Base-by-base conservation (phyloP, 768 basidiomycete species). In the Favolaschia claudopus region DNA sequence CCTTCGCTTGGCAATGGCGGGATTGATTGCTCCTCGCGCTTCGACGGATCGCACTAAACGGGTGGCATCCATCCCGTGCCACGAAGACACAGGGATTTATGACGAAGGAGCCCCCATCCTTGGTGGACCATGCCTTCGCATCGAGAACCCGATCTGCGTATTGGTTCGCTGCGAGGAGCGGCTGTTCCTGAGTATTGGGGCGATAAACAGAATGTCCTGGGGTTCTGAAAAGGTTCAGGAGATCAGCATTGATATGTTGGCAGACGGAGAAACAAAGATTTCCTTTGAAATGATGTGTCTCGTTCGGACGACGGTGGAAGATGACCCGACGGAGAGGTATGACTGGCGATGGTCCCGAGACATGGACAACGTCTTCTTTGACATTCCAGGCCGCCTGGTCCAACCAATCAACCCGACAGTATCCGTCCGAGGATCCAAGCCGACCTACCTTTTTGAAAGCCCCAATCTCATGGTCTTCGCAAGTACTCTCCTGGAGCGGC, bases 81-180 rank as follows among this genome's bases (percentile, higher is more conserved):
- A 53, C 27, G 20, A 24, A n/a, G 39, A 20, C 9, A 17, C 28
- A 9, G 51, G 51, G 14, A 40, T 53, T 25, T 53, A 40, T 12
- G 40, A 34, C 20, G 19, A 25, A 8, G 51, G 43, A 25, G 22
- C 42, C 7, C 39, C 32, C 9, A 47, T 47, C 8, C 43, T 56
- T 2, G 55, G 47, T 32, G 32, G 29, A 14, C 37, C 55, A 14
- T 56, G 45, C 9, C 37, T 56, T 33, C n/a, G 44, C 1, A 47
- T 47, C 25, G 39, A 29, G 24, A 49, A 56, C 29, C 55, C 55
- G 9, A 40, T 56, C 13, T 31, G 36, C 14, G 14, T 45, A 2
- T 17, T 56, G 27, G 36, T 56, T 8, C 38, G 38, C 44, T 56
- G 55, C n/a, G 55, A 56, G 24, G 37, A 39, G 3, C 33, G 39